phyloP scores from a whole-genome alignment of 2,329 filamentous ascomycete species.

The Cladophialophora immunda region DNA sequence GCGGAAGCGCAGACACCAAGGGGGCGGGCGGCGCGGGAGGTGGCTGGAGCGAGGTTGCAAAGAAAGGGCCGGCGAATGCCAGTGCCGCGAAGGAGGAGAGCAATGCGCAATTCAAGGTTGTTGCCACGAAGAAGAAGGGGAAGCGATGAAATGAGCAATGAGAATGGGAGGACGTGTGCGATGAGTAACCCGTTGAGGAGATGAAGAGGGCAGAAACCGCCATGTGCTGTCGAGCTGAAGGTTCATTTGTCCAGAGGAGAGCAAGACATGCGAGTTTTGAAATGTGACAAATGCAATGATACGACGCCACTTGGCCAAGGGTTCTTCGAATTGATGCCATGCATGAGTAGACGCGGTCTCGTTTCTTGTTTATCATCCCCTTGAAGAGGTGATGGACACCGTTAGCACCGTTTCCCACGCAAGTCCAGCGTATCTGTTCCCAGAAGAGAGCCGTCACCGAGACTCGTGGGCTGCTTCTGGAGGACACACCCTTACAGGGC shows the following conservation, averaged over 20 bases:
- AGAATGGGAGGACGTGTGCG: not conserved
- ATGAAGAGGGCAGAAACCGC: not conserved
- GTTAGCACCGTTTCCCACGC: not conserved
- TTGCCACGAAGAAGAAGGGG: conserved; percentile 89
- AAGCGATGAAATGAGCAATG: conserved; percentile 59
- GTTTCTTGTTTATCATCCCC: not conserved
- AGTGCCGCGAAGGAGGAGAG: conserved; percentile 56
- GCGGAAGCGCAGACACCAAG: conserved; percentile 52
- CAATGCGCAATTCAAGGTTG: conserved; percentile 78
- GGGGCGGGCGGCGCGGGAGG: conserved; percentile 64
- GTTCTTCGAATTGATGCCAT: not conserved
- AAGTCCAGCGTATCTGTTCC: no score
- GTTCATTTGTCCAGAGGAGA: not conserved
- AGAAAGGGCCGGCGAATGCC: conserved; percentile 73
- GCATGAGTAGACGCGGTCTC: not conserved
- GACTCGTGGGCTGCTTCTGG: no score
- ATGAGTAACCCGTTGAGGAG: not conserved
- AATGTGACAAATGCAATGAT: not conserved
- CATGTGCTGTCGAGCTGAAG: not conserved
- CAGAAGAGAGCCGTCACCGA: no score
- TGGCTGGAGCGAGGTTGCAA: conserved; percentile 96
- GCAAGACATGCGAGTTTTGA: not conserved
- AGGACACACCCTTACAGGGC: no score
- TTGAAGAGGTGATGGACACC: not conserved
- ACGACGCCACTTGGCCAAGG: not conserved